Percentiles rank a stretch among this genome's conserved stretches.
Evolutionary conservation across 2,329 filamentous ascomycete genomes (phyloP).

Genomic region (Myriosclerotinia scirpicola): DNA sequence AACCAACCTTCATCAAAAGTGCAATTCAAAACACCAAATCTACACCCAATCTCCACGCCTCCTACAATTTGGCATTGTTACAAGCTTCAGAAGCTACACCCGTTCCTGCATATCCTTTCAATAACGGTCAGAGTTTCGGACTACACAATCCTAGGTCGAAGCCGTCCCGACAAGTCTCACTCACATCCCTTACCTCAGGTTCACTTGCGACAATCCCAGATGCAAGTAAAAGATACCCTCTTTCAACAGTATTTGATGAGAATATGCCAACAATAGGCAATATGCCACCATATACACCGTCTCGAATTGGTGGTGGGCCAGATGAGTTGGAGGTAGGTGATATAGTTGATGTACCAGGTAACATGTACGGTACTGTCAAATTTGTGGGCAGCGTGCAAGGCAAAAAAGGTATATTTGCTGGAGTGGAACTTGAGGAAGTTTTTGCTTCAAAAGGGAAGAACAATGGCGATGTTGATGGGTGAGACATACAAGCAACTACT

Average conservation of each 20-base stretch:
- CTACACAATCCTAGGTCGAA: conserved; percentile 12
- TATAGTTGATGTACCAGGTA: conserved; percentile 85
- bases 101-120: background rate
- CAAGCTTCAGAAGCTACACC: conserved; percentile 22
- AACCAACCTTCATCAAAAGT: conserved; percentile 15
- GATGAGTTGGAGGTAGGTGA: conserved; percentile 73
- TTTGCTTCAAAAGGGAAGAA: conserved; percentile 89
- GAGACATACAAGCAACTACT: conserved; percentile 43
- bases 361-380: conserved; percentile 85
- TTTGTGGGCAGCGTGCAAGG: conserved; percentile 85
- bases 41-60: conserved; percentile 56
- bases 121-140: conserved; percentile 15
- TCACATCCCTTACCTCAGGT: conserved; percentile 65
- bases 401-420: conserved; percentile 88
- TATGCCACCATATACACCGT: conserved; percentile 57
- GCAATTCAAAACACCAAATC: conserved; percentile 48
- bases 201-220: conserved; percentile 66
- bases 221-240: conserved; percentile 62
- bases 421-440: conserved; percentile 81
- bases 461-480: conserved; percentile 94
- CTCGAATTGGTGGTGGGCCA: conserved; percentile 47
- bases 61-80: conserved; percentile 30
- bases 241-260: conserved; percentile 55
- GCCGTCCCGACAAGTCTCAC: conserved; percentile 63
- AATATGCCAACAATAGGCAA: conserved; percentile 43